Evolutionary conservation across 805 yeast species (phyloP), one percentile per base, ranked within the genome.

Genomic region (Zygosaccharomyces kombuchaensis): DNA sequence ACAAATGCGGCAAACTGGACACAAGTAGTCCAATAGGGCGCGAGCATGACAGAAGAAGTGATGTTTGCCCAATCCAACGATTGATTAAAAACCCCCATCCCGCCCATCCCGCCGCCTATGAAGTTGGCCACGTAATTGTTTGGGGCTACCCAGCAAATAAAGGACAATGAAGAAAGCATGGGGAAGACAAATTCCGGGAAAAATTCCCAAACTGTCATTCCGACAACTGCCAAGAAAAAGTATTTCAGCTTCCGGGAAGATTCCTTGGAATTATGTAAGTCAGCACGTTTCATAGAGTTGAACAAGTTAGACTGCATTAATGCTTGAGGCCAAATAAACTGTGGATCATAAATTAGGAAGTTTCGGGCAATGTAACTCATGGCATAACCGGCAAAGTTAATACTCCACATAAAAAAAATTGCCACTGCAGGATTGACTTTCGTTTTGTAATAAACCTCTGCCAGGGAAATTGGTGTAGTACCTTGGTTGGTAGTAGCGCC

Each of bases 11-110:
- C 47, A 54, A 76, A 76, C 51, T 75, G 75, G 36, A 75, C 65
- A 13, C 70, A 71, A 43, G 73, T 76, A 13, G 77, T 72, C 79
- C 78, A 75, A 55, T 75, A 76, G 0, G 80, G 80, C 40, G 68
- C n/a, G 52, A 75, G 53, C 78, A 76, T 71, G 35, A 76, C 76
- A 6, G 63, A 56, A 0, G 78, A 73, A 1, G 80, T 73, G 42
- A 76, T 73, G 51, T 76, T 76, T 44, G 78, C 72, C 80, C 80
- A 76, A 48, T 76, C 80, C 26, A 76, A 60, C 1, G 78, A 63
- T 19, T 75, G 58, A 48, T 76, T 76, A 45, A 75, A 55, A 27
- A 76, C 57, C 5, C 80, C 80, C 68, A 74, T 67, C 1, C 80
- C 80, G 2, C 79, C 80, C 40, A 76, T 53, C 0, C 80, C 80